Percentiles rank a stretch among this genome's conserved stretches.
These are phyloP conservation scores for Malania oleifera DNA, from an alignment of 164 flowering plant species.

Conservation along the genomic window DNA sequence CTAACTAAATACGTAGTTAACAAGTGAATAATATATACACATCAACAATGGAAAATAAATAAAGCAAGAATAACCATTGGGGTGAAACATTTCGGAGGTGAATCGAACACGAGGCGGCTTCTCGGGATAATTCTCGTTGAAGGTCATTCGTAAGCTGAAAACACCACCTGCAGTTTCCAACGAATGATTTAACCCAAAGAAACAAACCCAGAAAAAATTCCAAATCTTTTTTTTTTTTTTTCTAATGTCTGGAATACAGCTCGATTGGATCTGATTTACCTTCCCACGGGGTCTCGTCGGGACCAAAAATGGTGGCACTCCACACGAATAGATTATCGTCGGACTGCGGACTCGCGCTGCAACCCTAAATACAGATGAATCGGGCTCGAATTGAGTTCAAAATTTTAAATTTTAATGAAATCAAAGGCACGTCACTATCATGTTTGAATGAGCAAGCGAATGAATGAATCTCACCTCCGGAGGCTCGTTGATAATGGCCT, in stretches of 20 bases:
- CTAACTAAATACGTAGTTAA: no score
- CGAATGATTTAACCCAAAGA: conserved; percentile 1
- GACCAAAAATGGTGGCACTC: conserved; percentile 55
- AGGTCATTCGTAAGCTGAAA: conserved; percentile 38
- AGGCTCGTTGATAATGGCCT: conserved; percentile 46
- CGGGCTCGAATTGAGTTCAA: neutral
- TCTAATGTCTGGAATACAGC: no score
- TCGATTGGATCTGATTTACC: conserved; percentile 15
- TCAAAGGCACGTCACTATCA: neutral
- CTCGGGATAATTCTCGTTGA: conserved; percentile 40
- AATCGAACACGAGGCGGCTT: conserved; percentile 55
- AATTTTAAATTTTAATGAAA: neutral
- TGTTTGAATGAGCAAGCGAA: neutral
- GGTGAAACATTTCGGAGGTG: conserved; percentile 49
- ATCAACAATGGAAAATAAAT: neutral
- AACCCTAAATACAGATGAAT: conserved; percentile 28
- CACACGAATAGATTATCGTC: conserved; percentile 49
- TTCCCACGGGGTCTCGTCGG: conserved; percentile 58
- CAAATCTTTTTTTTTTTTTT: no score
- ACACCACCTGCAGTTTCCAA: conserved; percentile 38
- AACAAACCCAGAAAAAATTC: neutral
- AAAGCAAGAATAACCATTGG: conserved; percentile 33
- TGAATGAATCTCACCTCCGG: conserved; percentile 31
- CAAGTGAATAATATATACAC: neutral
- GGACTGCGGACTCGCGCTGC: conserved; percentile 47